Conservation (phyloP, 345 rosid species). For the Eutrema japonicum region DNA sequence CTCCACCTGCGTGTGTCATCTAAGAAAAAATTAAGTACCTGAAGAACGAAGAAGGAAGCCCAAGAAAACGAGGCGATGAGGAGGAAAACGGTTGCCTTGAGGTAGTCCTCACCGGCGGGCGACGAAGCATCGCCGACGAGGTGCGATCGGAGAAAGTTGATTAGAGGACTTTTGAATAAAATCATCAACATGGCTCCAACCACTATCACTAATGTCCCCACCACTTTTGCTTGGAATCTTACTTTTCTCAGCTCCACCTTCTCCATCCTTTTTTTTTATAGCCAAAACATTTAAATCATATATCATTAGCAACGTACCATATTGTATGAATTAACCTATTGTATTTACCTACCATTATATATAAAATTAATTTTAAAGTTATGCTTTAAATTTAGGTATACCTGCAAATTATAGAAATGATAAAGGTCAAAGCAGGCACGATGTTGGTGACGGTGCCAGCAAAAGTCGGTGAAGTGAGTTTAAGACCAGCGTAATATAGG, state of each 20-base stretch:
- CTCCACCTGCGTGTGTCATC: neutral
- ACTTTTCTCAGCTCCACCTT: conserved; percentile 67
- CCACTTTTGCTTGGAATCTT: conserved; percentile 82
- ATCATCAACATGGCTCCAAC: conserved; percentile 90
- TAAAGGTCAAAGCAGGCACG: conserved; percentile 90
- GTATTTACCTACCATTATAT: neutral
- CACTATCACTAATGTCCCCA: conserved; percentile 80
- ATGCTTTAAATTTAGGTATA: conserved; percentile 18
- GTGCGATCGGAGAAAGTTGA: conserved; percentile 65
- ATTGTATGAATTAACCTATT: conserved; percentile 15
- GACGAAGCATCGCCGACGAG: conserved; percentile 36
- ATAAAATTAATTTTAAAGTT: neutral
- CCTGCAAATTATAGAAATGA: conserved; percentile 70
- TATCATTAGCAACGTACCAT: conserved; percentile 26
- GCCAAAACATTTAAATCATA: conserved; percentile 23
- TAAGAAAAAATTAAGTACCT: conserved; percentile 44
- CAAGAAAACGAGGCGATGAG: conserved; percentile 88
- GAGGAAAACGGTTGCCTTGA: conserved; percentile 77
- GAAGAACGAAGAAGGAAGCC: conserved; percentile 83
- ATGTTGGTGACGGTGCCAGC: conserved; percentile 89
- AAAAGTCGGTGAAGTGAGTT: conserved; percentile 84
- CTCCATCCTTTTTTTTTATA: conserved; percentile 68
- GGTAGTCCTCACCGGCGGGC: conserved; percentile 48
- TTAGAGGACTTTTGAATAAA: conserved; percentile 68
- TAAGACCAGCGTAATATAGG: conserved; percentile 84